Evolutionary conservation across 2,329 filamentous ascomycete genomes (phyloP), one percentile per base, ranked within the genome.

Genomic region (Aureobasidium zeae): DNA sequence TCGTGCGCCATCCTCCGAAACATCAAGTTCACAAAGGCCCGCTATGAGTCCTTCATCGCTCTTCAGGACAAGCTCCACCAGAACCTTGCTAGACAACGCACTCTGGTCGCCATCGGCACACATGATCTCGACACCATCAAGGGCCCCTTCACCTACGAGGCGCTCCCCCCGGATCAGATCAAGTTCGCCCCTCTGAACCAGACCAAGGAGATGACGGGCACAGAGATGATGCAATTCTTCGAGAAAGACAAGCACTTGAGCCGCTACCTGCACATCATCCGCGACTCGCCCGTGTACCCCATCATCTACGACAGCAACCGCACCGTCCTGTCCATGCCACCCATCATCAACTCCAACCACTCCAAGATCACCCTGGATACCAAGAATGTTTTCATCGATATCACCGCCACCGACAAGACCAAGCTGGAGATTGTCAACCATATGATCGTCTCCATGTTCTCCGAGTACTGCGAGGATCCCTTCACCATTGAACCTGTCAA

Each of bases 31-130:
- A 88, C 85, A 55, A 75, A 91, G 69, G 85, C 81, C 53, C 76
- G 83, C 53, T 98, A 98, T 64, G 86, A 94, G 55, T 95, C 87
- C 58, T 98, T 98, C 83, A 98, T 98, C 61, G 77, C 82, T 45
- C 75, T 98, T 35, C 91, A 98, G 69, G 93, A 98, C 69, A 98
- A 98, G 71, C 77, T 98, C 35, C 91, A 98, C 69, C 83, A 89
- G 63, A 98, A 98, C 61, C 71, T 98, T 52, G 93, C 91, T 36
- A 79, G 91, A 49, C 85, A 96, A 65, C 74, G 91, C 56, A 95
- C 89, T 1, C 69, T 98, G 34, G 89, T 95, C n/a, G 84, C 89
- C 16, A 95, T 98, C 59, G 91, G 91, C 55, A 98, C 91, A 3
- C 91, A 98, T 65, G 89, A 98, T 62, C 72, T 96, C 51, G 88